These are phyloP conservation scores for Penicillium expansum DNA, from an alignment of 2,329 filamentous ascomycete genomes.

Conservation along the genomic window DNA sequence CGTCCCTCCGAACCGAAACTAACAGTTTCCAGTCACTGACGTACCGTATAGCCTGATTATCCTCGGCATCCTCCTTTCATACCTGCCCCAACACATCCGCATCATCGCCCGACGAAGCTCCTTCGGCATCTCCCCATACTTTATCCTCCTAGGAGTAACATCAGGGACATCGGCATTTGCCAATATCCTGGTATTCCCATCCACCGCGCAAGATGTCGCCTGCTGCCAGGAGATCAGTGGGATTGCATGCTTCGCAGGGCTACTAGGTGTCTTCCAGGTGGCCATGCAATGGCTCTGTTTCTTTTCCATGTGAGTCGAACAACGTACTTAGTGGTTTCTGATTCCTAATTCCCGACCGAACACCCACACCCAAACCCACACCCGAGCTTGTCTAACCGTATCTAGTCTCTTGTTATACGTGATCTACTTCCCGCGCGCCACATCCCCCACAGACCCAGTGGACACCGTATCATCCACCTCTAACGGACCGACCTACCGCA, in stretches of 20 bases:
- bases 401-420: conserved; percentile 85
- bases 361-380: not conserved
- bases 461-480: conserved; percentile 34
- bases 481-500: conserved; percentile 67
- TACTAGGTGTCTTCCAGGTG: conserved; percentile 87
- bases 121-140: conserved; percentile 93
- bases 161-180: conserved; percentile 85
- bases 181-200: conserved; percentile 86
- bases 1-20: not conserved
- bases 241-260: conserved; percentile 78
- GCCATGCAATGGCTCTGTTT: conserved; percentile 92
- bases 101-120: conserved; percentile 83
- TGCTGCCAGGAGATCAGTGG: conserved; percentile 81
- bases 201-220: conserved; percentile 74
- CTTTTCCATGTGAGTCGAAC: conserved; percentile 70
- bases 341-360: not conserved
- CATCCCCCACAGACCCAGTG: conserved; percentile 48
- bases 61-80: conserved; percentile 84
- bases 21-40: conserved; percentile 5
- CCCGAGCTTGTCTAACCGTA: not conserved
- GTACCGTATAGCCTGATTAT: conserved; percentile 64
- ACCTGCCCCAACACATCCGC: conserved; percentile 89
- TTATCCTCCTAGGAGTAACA: conserved; percentile 88
- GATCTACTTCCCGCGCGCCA: conserved; percentile 77
- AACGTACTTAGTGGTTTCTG: not conserved